These are phyloP conservation scores for Phaeophleospora eucalypticola DNA, from an alignment of 2,329 filamentous ascomycete species.

Conservation along the genomic window DNA sequence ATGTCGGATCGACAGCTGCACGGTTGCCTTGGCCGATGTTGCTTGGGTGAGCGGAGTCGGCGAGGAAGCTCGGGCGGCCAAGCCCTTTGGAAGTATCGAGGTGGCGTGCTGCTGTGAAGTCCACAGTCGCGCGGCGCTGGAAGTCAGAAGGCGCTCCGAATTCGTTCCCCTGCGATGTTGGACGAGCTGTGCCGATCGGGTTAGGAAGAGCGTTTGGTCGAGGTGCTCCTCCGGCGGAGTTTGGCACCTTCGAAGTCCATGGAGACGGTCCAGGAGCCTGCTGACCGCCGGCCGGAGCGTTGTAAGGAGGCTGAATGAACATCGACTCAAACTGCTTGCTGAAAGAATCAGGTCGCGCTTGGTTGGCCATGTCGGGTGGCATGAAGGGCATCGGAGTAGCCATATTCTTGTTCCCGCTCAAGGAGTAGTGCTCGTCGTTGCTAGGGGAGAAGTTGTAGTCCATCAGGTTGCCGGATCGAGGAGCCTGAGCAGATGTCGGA, in stretches of 20 bases:
- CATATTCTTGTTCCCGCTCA: neutral
- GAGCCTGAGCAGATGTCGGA: conserved; percentile 1
- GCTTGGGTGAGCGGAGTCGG: conserved; percentile 1
- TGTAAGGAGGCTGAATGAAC: neutral
- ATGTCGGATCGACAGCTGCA: neutral
- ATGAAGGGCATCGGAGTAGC: neutral
- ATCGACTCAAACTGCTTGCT: neutral
- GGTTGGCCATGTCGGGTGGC: neutral
- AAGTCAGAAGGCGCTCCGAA: neutral
- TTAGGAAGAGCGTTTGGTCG: conserved; percentile 1
- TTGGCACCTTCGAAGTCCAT: conserved; percentile 4
- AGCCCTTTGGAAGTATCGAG: neutral
- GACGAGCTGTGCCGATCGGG: conserved; percentile 17
- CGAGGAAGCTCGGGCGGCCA: neutral
- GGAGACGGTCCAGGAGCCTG: neutral
- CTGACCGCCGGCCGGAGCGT: neutral
- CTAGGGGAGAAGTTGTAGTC: conserved; percentile 20
- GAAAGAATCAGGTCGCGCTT: neutral
- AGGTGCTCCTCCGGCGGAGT: conserved; percentile 2
- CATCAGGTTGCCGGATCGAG: conserved; percentile 3
- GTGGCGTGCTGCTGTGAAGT: neutral
- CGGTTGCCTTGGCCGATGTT: neutral
- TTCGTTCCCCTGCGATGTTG: conserved; percentile 10
- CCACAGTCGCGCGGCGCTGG: neutral
- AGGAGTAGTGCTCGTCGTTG: conserved; percentile 7